A percentile compares a stretch with the other conserved stretches of the same genome.
Conservation (phyloP, 2,329 filamentous ascomycete genomes). For the Cucurbitaria berberidis region DNA sequence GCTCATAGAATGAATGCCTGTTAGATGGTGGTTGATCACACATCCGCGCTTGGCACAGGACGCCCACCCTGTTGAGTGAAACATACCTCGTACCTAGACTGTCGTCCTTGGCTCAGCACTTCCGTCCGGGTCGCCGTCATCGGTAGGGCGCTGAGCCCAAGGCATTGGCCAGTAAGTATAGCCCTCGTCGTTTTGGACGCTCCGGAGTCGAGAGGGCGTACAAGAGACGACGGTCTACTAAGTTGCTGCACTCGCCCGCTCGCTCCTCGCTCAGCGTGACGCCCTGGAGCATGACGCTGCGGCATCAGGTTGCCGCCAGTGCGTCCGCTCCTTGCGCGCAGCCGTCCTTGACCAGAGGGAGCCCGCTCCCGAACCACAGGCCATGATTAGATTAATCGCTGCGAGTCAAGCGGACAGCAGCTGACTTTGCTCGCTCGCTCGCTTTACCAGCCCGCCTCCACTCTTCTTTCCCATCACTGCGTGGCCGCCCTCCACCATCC, state of each 20-base stretch:
- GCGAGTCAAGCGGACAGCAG: slow-evolving; percentile 24
- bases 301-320: slow-evolving; percentile 10
- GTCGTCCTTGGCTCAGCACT: slow-evolving; percentile 8
- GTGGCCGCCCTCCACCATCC: slow-evolving; percentile 15
- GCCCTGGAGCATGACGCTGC: slow-evolving; percentile 5
- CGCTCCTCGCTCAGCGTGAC: slow-evolving; percentile 12
- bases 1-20: not conserved
- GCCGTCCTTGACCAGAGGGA: not conserved
- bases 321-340: slow-evolving; percentile 13
- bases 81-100: slow-evolving; percentile 15
- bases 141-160: slow-evolving; percentile 4
- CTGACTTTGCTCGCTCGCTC: slow-evolving; percentile 18
- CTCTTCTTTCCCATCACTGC: slow-evolving; percentile 21
- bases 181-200: not conserved
- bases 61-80: slow-evolving; percentile 20
- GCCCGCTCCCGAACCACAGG: slow-evolving; percentile 5
- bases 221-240: slow-evolving; percentile 10
- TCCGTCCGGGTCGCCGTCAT: slow-evolving; percentile 5
- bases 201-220: slow-evolving; percentile 5
- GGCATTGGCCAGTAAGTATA: slow-evolving; percentile 8
- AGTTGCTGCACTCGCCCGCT: too few relatives aligned
- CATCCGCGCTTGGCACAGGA: not conserved
- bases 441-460: slow-evolving; percentile 15
- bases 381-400: slow-evolving; percentile 22
- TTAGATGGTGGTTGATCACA: not conserved